Conservation (phyloP, 2,329 filamentous ascomycete species). For the Botrytis hyacinthi region DNA sequence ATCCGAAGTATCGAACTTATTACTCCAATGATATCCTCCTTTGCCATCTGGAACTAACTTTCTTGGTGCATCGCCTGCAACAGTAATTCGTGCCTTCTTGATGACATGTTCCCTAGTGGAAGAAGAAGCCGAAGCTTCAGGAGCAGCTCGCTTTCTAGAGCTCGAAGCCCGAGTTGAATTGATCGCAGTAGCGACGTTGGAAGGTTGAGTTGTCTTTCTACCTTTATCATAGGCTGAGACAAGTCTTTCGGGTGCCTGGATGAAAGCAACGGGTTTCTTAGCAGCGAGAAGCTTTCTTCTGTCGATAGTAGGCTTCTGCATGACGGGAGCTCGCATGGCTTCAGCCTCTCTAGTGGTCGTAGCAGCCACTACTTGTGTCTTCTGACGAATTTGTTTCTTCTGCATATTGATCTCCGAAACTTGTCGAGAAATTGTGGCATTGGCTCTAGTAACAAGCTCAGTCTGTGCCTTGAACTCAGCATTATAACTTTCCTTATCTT, state of each 20-base stretch:
- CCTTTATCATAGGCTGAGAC: background rate
- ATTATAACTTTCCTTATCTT: background rate
- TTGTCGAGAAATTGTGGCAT: background rate
- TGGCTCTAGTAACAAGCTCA: background rate
- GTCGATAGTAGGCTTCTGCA: background rate
- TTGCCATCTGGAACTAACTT: background rate
- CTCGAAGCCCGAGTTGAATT: too few relatives aligned
- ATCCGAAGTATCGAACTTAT: background rate
- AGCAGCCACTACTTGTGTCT: background rate
- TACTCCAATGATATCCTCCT: background rate
- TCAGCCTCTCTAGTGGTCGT: background rate
- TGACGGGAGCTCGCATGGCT: background rate
- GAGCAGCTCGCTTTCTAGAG: background rate
- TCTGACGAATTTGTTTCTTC: background rate
- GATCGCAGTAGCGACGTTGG: background rate
- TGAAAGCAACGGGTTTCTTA: background rate
- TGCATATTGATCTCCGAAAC: background rate
- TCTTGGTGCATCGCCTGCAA: background rate
- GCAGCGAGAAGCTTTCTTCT: background rate
- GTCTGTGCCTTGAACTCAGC: background rate
- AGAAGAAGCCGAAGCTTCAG: background rate
- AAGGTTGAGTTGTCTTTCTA: background rate
- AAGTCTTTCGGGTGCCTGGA: background rate
- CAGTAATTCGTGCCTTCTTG: background rate
- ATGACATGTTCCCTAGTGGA: background rate